Conservation (phyloP, 1,284 basidiomycete genomes). For the Cryptococcus hybrid region DNA sequence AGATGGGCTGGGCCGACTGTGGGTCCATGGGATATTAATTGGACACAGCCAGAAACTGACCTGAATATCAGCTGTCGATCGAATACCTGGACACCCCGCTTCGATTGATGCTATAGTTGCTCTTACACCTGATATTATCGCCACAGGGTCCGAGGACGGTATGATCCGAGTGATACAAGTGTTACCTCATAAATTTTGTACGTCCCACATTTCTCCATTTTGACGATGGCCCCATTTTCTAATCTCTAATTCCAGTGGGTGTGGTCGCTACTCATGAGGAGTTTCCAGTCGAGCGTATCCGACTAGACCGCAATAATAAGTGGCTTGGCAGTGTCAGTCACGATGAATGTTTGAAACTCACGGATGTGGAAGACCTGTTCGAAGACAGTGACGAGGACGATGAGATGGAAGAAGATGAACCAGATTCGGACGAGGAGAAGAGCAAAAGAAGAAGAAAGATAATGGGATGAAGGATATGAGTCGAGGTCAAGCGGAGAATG, state of each 20-base stretch:
- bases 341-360: conserved; percentile 80
- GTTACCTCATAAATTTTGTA: conserved; percentile 76
- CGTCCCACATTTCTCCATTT: conserved; percentile 14
- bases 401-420: conserved; percentile 36
- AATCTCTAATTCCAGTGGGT: conserved; percentile 56
- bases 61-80: conserved; percentile 62
- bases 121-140: conserved; percentile 65
- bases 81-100: conserved; percentile 85
- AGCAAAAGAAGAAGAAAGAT: conserved; percentile 57
- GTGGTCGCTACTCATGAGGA: conserved; percentile 87
- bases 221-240: not conserved
- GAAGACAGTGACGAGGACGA: conserved; percentile 56
- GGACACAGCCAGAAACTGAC: not conserved
- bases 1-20: conserved; percentile 84
- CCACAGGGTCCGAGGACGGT: conserved; percentile 92
- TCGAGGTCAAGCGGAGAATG: conserved; percentile 2
- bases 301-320: conserved; percentile 59
- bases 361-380: conserved; percentile 69
- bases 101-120: conserved; percentile 80
- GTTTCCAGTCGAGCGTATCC: conserved; percentile 85
- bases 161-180: conserved; percentile 85
- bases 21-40: conserved; percentile 3
- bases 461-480: conserved; percentile 23
- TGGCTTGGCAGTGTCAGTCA: conserved; percentile 95
- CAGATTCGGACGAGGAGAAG: conserved; percentile 49